Percentiles rank a stretch among this genome's conserved stretches.
Evolutionary conservation across 257 asterid genomes (phyloP).

Genomic region (Datura wrightii): DNA sequence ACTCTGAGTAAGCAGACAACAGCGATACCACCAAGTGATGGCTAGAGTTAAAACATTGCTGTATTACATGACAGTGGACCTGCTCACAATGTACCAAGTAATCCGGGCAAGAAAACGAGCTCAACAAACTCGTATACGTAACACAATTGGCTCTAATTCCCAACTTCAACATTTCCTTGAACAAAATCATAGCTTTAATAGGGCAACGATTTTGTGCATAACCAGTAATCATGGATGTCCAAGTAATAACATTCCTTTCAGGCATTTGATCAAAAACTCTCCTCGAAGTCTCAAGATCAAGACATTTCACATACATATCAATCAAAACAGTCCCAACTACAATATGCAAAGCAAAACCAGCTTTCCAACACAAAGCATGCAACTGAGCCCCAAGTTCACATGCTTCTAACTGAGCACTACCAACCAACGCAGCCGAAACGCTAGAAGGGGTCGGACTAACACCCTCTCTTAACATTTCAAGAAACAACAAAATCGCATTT

Average conservation of each 20-base stretch:
- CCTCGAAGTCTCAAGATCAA: constrained; percentile 48
- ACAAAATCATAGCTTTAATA: constrained; percentile 47
- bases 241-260: constrained; percentile 50
- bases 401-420: constrained; percentile 54
- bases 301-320: constrained; percentile 63
- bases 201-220: constrained; percentile 49
- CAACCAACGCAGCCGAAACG: constrained; percentile 55
- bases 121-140: constrained; percentile 54
- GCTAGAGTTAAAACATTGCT: constrained; percentile 57
- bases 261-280: constrained; percentile 52
- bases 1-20: constrained; percentile 54
- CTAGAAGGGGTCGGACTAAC: constrained; percentile 46
- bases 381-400: constrained; percentile 59
- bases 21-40: constrained; percentile 51
- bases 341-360: constrained; percentile 49
- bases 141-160: constrained; percentile 48
- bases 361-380: constrained; percentile 58
- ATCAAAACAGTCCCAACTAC: constrained; percentile 69
- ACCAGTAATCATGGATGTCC: constrained; percentile 65
- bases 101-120: constrained; percentile 50
- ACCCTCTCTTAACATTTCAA: constrained; percentile 52
- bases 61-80: constrained; percentile 56
- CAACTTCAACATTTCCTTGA: constrained; percentile 51
- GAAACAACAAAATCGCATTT: constrained; percentile 45
- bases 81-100: constrained; percentile 58